These are phyloP conservation scores for Boletellus deceptivus DNA, from an alignment of 1,284 basidiomycete genomes.

Conservation along the genomic window DNA sequence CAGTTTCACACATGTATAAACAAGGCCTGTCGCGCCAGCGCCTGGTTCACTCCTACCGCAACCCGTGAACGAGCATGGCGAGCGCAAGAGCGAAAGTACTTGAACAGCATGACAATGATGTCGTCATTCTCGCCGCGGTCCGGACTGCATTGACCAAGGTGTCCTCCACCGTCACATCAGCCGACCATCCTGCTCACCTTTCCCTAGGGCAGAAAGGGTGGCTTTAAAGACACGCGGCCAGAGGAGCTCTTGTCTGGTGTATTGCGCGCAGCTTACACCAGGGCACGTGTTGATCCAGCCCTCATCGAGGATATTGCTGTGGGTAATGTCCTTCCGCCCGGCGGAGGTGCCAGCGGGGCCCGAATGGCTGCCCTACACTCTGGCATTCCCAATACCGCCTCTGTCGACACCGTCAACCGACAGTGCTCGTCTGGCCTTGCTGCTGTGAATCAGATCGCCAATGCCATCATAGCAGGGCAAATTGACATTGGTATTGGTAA, in stretches of 20 bases:
- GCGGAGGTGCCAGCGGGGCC: conserved; percentile 87
- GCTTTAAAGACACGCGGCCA: conserved; percentile 90
- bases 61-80: conserved; percentile 21
- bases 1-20: conserved; percentile 18
- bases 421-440: conserved; percentile 94
- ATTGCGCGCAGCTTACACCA: conserved; percentile 69
- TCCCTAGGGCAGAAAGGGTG: conserved; percentile 79
- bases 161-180: not conserved
- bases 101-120: conserved; percentile 70
- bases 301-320: conserved; percentile 89
- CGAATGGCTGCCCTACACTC: conserved; percentile 93
- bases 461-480: conserved; percentile 80
- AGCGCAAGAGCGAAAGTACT: conserved; percentile 46
- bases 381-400: conserved; percentile 82
- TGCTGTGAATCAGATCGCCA: conserved; percentile 88
- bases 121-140: conserved; percentile 87
- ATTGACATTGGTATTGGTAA: conserved; percentile 92
- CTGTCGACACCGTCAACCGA: conserved; percentile 90
- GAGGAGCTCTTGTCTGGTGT: conserved; percentile 89
- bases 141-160: conserved; percentile 92
- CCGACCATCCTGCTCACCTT: conserved; percentile 13
- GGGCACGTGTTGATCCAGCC: conserved; percentile 69
- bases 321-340: conserved; percentile 92
- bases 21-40: not conserved
- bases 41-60: not conserved